Conservation (phyloP, 306 rosid species). For the Cicer yamashitae region DNA sequence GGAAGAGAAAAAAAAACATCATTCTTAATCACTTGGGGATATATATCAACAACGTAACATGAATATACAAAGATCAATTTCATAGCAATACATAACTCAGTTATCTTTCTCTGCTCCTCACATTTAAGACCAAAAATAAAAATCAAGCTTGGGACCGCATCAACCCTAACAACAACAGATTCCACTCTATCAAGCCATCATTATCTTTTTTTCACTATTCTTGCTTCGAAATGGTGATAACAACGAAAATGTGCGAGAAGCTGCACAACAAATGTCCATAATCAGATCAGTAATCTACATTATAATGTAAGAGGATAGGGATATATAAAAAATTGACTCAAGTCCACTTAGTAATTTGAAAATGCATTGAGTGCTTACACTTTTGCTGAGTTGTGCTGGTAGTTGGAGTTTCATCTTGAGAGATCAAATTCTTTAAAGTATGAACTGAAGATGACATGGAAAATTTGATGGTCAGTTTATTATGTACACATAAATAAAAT, state of each 20-base stretch:
- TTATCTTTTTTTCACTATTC: constrained; percentile 73
- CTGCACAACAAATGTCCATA: constrained; percentile 57
- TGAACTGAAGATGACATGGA: constrained; percentile 58
- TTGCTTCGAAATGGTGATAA: constrained; percentile 94
- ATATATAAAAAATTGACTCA: constrained; percentile 20
- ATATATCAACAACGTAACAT: constrained; percentile 47
- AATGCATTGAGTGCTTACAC: constrained; percentile 62
- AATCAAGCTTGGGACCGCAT: constrained; percentile 41
- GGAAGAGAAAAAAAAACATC: background rate
- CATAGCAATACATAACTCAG: constrained; percentile 22
- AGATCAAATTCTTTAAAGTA: constrained; percentile 85
- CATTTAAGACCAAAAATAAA: constrained; percentile 5
- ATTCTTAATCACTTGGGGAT: constrained; percentile 42
- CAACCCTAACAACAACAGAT: constrained; percentile 38
- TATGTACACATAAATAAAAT: constrained; percentile 12
- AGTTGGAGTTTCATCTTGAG: constrained; percentile 82
- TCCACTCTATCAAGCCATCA: constrained; percentile 53
- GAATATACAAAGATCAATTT: constrained; percentile 51
- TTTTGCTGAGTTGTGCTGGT: constrained; percentile 67
- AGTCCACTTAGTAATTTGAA: constrained; percentile 12
- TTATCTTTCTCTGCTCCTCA: constrained; percentile 40
- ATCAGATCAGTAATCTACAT: constrained; percentile 35
- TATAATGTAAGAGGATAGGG: background rate
- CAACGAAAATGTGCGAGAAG: constrained; percentile 87
- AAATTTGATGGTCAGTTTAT: constrained; percentile 42